Evolutionary conservation across 176 grass and related monocot genomes (phyloP).

Genomic region (Ananas comosus): DNA sequence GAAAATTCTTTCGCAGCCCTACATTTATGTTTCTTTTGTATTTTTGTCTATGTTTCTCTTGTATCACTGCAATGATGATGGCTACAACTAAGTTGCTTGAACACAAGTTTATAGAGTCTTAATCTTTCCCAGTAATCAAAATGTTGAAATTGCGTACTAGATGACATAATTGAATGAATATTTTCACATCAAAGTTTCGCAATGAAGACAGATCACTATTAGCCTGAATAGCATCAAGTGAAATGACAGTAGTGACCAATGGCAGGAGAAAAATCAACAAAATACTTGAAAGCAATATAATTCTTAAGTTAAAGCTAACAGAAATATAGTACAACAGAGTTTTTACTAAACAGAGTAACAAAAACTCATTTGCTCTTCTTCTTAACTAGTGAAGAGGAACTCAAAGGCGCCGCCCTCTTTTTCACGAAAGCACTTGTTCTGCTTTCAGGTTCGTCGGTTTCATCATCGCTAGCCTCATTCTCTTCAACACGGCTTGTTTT

Average conservation of each 20-base stretch:
- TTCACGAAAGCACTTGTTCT: conserved; percentile 67
- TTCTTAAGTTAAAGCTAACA: background rate
- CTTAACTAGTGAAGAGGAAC: conserved; percentile 36
- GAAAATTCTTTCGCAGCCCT: background rate
- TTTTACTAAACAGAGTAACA: background rate
- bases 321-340: background rate
- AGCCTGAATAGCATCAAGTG: too few relatives aligned
- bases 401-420: conserved; percentile 34
- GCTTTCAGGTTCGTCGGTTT: conserved; percentile 53
- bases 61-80: too few relatives aligned
- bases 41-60: too few relatives aligned
- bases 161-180: too few relatives aligned
- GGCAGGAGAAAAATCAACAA: background rate
- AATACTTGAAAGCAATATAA: background rate
- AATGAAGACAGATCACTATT: too few relatives aligned
- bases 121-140: background rate
- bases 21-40: background rate
- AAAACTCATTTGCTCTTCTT: conserved; percentile 46
- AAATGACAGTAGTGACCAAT: background rate
- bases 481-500: conserved; percentile 25
- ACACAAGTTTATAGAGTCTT: background rate
- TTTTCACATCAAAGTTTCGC: background rate
- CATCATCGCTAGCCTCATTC: conserved; percentile 35
- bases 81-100: too few relatives aligned
- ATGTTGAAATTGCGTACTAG: background rate